Base-by-base conservation (phyloP, 2,329 filamentous ascomycete species). In the Pseudocercospora fijiensis region DNA sequence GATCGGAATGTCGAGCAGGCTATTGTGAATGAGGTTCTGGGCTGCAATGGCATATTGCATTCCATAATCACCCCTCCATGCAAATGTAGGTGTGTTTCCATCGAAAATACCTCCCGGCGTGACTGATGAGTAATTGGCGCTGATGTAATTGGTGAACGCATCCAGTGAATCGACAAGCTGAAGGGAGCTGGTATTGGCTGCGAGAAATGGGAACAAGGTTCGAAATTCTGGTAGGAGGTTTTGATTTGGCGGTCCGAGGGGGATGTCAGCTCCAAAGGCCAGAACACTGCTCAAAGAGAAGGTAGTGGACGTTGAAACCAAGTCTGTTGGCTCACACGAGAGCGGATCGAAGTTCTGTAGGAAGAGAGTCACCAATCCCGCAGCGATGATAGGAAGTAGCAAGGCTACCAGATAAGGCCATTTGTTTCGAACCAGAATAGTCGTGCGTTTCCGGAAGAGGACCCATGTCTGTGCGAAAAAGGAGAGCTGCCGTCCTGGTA, bases 1-100 rank as follows among this genome's bases (percentile, higher is more conserved):
- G 65, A 96, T 92, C 2, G 85, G 85, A 5, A 85, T 84, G 61
- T 90, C 88, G 22, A 85, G 83, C 22, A 93, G 76, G 20, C 92
- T 72, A 85, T 90, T 59, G 91, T 97, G 77, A 86, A 98, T 81
- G 86, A 97, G 83, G 90, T 97, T 95, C 82, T 97, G 82, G 81
- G 89, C 73, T 86, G 97, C 75, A 84, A 97, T 79, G 85, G 92
- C 69, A 45, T 79, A 79, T 20, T 86, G 84, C 24, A 94, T 79
- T 4, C 84, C 81, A 9, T 82, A 78, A 70, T 91, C 88, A 11
- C 85, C 90, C 64, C 85, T 81, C 79, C 90, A 96, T 0, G 89
- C 88, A 66, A 95, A 82, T 0, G 88, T 88, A 0, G 91, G 86
- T 1, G 72, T 83, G 37, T 75, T 79, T 18, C 89, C 85, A 1